phyloP scores from a whole-genome alignment of 768 basidiomycete genomes.

The Tricholoma flavovirens region DNA sequence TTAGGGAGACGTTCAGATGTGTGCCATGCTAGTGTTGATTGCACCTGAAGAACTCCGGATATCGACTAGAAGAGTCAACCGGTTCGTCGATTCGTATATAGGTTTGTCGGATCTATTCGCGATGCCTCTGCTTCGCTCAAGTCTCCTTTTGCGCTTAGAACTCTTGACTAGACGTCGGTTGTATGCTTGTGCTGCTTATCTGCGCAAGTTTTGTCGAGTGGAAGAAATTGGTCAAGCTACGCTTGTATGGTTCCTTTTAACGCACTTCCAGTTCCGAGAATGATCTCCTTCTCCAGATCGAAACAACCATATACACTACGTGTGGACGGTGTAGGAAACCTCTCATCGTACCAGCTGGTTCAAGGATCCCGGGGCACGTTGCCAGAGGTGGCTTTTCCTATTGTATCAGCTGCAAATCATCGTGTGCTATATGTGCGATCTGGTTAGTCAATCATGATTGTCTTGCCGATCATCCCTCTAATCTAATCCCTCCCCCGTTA shows the following conservation, averaged over 20 bases:
- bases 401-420: slow-evolving; percentile 50
- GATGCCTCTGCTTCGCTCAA: not conserved
- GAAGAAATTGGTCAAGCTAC: slow-evolving; percentile 50
- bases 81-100: slow-evolving; percentile 67
- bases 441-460: slow-evolving; percentile 44
- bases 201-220: slow-evolving; percentile 57
- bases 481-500: slow-evolving; percentile 22
- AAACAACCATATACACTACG: slow-evolving; percentile 64
- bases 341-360: slow-evolving; percentile 36
- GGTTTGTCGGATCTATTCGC: slow-evolving; percentile 37
- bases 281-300: slow-evolving; percentile 38
- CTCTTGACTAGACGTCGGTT: slow-evolving; percentile 56
- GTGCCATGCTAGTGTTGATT: slow-evolving; percentile 62
- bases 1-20: slow-evolving; percentile 79
- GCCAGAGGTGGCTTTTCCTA: slow-evolving; percentile 44
- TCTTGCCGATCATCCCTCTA: not conserved
- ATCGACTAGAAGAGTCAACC: slow-evolving; percentile 33
- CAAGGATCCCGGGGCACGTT: slow-evolving; percentile 18
- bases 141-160: slow-evolving; percentile 35
- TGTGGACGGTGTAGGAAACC: slow-evolving; percentile 71
- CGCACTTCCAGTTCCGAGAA: not conserved
- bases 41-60: slow-evolving; percentile 54
- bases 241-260: slow-evolving; percentile 33
- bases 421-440: slow-evolving; percentile 55
- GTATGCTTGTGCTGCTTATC: slow-evolving; percentile 63